Evolutionary conservation across 2,329 filamentous ascomycete species (phyloP).

Genomic region (Aplosporella prunicola): DNA sequence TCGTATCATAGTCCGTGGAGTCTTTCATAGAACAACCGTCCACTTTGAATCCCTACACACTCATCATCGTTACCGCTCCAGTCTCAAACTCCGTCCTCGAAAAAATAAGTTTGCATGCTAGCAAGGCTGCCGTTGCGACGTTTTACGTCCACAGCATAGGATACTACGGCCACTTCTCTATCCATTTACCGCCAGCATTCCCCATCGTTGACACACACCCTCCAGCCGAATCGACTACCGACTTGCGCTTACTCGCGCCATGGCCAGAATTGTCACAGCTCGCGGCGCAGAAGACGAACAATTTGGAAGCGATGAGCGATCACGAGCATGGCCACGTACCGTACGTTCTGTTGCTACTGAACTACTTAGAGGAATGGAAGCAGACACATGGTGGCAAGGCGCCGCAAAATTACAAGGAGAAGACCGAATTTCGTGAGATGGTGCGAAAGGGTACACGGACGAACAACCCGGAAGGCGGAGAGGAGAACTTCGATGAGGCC

Average conservation of each 20-base stretch:
- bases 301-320: conserved; percentile 60
- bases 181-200: conserved; percentile 67
- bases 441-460: conserved; percentile 60
- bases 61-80: conserved; percentile 53
- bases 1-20: conserved; percentile 31
- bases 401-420: conserved; percentile 73
- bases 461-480: conserved; percentile 70
- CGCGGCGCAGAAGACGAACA: conserved; percentile 53
- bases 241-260: conserved; percentile 72
- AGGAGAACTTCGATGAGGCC: conserved; percentile 97
- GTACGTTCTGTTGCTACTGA: conserved; percentile 70
- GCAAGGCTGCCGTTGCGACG: conserved; percentile 56
- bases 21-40: conserved; percentile 34
- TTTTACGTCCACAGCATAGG: conserved; percentile 82
- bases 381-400: conserved; percentile 54
- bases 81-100: conserved; percentile 44
- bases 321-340: conserved; percentile 89
- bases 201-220: conserved; percentile 95
- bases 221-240: conserved; percentile 72
- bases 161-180: conserved; percentile 84
- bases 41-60: conserved; percentile 42
- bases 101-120: conserved; percentile 41
- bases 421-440: conserved; percentile 67
- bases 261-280: conserved; percentile 75
- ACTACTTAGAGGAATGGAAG: conserved; percentile 79